Percentiles rank a stretch among this genome's conserved stretches.
Conservation (phyloP, 164 flowering plant species). For the Litsea cubeba region DNA sequence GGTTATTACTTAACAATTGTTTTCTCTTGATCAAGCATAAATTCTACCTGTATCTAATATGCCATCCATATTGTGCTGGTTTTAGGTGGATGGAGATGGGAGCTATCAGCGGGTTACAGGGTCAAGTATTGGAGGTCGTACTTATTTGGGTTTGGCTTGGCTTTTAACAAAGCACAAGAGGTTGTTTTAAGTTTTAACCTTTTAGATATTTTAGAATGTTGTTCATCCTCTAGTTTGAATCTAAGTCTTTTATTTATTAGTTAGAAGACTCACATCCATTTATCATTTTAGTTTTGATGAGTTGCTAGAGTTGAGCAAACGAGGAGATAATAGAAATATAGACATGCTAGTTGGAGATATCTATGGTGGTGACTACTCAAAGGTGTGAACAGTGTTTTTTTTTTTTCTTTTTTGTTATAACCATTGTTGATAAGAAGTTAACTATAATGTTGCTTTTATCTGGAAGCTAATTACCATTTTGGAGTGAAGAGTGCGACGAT, state of each 20-base stretch:
- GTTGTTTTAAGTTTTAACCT: conserved; percentile 28
- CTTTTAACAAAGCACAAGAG: conserved; percentile 84
- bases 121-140: conserved; percentile 94
- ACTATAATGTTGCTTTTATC: no score
- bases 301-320: conserved; percentile 88
- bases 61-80: conserved; percentile 9
- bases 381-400: conserved; percentile 36
- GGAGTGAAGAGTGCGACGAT: no score
- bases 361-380: conserved; percentile 91
- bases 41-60: background rate
- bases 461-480: no score
- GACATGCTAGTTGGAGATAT: conserved; percentile 99
- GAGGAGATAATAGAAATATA: conserved; percentile 81
- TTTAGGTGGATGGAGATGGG: conserved; percentile 90
- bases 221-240: background rate
- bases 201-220: background rate
- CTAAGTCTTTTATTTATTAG: background rate
- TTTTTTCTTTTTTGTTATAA: no score
- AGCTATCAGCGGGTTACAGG: conserved; percentile 84
- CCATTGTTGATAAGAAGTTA: background rate
- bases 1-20: no score
- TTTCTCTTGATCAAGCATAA: no score
- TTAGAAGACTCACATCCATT: conserved; percentile 1
- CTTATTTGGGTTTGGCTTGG: conserved; percentile 87
- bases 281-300: conserved; percentile 76